Percentiles rank a stretch among this genome's conserved stretches.
Evolutionary conservation across 2,329 filamentous ascomycete genomes (phyloP).

Genomic region (Epichloe baconii): DNA sequence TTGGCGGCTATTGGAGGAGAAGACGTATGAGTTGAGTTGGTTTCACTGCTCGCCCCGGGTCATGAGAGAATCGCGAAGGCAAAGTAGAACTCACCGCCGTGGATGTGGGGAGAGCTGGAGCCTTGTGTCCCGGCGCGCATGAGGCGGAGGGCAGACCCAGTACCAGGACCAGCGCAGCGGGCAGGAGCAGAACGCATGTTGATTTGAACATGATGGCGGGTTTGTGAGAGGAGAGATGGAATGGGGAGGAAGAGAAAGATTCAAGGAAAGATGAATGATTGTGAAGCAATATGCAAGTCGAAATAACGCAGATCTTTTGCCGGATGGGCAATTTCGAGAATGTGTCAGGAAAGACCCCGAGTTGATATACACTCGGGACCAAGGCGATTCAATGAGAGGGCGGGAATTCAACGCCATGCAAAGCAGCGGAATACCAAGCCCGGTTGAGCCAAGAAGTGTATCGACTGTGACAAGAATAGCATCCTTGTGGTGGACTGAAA

Average conservation of each 20-base stretch:
- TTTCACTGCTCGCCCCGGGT: too few relatives aligned
- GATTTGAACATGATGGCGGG: constrained; percentile 20
- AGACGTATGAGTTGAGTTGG: background rate
- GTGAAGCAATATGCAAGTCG: too few relatives aligned
- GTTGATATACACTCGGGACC: constrained; percentile 5
- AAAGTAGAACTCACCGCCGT: constrained; percentile 1
- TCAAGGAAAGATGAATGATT: too few relatives aligned
- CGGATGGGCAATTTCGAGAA: background rate
- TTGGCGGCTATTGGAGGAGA: constrained; percentile 21
- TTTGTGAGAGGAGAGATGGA: background rate
- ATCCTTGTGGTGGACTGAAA: background rate
- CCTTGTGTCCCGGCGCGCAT: constrained; percentile 9
- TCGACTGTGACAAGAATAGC: constrained; percentile 8
- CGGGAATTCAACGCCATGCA: background rate
- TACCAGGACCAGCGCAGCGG: constrained; percentile 19
- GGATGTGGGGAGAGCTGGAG: background rate
- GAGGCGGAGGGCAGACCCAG: constrained; percentile 15
- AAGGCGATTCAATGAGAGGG: background rate
- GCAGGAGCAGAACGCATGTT: constrained; percentile 19
- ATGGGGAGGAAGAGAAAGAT: too few relatives aligned
- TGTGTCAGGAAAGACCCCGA: constrained; percentile 4
- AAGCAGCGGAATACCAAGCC: background rate
- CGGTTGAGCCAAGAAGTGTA: too few relatives aligned
- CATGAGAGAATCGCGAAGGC: too few relatives aligned
- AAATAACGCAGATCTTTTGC: background rate